A percentile compares a stretch with the other conserved stretches of the same genome.
Evolutionary conservation across 2,329 filamentous ascomycete genomes (phyloP).

Genomic region (Thelonectria rubi): DNA sequence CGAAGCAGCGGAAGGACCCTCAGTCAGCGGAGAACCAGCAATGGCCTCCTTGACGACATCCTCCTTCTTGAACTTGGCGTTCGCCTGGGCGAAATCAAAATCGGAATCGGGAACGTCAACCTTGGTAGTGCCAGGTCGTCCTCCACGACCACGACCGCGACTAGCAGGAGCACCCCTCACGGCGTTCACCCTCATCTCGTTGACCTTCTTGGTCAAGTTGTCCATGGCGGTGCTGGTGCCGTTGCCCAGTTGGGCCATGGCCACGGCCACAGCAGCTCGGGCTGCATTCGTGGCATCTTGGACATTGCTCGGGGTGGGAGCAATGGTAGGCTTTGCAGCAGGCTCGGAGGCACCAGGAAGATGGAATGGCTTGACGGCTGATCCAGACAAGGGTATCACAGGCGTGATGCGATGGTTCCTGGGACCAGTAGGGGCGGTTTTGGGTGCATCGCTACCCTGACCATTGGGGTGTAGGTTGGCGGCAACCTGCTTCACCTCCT

Average conservation of each 20-base stretch:
- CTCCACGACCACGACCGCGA: conserved; percentile 61
- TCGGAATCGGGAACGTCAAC: conserved; percentile 91
- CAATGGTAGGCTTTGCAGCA: conserved; percentile 48
- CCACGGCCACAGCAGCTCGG: conserved; percentile 79
- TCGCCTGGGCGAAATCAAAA: conserved; percentile 81
- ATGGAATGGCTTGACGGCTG: conserved; percentile 51
- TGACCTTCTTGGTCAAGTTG: conserved; percentile 77
- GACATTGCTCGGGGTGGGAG: conserved; percentile 53
- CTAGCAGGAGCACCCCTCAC: conserved; percentile 58
- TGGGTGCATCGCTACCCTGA: conserved; percentile 48
- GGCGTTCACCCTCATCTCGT: conserved; percentile 77
- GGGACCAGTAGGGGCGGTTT: conserved; percentile 57
- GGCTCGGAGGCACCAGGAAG: conserved; percentile 46
- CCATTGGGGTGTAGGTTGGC: conserved; percentile 52
- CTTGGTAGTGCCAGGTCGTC: conserved; percentile 63
- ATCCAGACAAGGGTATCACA: conserved; percentile 69
- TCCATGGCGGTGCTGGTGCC: conserved; percentile 65
- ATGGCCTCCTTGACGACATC: conserved; percentile 85
- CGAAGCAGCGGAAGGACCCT: conserved; percentile 55
- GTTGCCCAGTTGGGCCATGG: conserved; percentile 75
- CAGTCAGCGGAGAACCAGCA: conserved; percentile 73
- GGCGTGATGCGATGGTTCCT: conserved; percentile 67
- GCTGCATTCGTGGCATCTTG: conserved; percentile 78
- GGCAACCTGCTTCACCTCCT: conserved; percentile 55
- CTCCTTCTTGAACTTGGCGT: conserved; percentile 59